phyloP scores from a whole-genome alignment of 2,329 filamentous ascomycete genomes.

The Hypoxylon sp. region DNA sequence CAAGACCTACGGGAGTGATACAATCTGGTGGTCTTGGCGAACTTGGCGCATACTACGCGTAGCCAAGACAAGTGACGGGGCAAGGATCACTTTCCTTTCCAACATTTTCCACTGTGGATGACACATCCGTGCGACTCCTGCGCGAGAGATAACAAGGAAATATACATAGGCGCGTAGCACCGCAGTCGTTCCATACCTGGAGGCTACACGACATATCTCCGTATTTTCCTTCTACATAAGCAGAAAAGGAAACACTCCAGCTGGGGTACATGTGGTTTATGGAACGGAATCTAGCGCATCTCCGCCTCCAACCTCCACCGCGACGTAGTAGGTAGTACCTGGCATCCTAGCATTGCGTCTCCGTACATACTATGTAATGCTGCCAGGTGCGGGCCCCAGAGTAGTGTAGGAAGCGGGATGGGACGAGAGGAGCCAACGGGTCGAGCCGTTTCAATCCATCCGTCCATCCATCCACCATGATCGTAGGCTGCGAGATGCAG shows the following conservation, averaged over 20 bases:
- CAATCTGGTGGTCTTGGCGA: conserved; percentile 47
- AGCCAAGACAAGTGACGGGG: conserved; percentile 41
- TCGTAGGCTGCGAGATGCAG: conserved; percentile 35
- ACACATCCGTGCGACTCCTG: conserved; percentile 39
- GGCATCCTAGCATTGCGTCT: conserved; percentile 37
- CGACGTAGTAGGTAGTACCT: conserved; percentile 37
- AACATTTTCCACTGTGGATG: conserved; percentile 33
- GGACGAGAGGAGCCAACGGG: conserved; percentile 41
- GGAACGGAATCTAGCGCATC: conserved; percentile 31
- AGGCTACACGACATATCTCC: conserved; percentile 34
- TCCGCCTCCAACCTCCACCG: conserved; percentile 34
- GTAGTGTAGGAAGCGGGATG: conserved; percentile 38
- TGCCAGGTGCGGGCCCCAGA: conserved; percentile 37
- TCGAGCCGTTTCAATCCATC: conserved; percentile 42
- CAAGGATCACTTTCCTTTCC: conserved; percentile 42
- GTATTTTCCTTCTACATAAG: conserved; percentile 2
- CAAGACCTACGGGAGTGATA: conserved; percentile 43
- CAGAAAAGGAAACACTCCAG: neutral
- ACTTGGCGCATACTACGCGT: conserved; percentile 47
- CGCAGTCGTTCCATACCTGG: conserved; percentile 27
- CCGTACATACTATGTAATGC: too few species aligned
- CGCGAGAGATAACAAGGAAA: conserved; percentile 37
- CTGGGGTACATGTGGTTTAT: conserved; percentile 19
- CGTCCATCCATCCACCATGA: conserved; percentile 35
- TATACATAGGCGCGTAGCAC: conserved; percentile 33